These are phyloP conservation scores for Prunus kanzakura DNA, from an alignment of 306 rosid genomes.

Conservation along the genomic window DNA sequence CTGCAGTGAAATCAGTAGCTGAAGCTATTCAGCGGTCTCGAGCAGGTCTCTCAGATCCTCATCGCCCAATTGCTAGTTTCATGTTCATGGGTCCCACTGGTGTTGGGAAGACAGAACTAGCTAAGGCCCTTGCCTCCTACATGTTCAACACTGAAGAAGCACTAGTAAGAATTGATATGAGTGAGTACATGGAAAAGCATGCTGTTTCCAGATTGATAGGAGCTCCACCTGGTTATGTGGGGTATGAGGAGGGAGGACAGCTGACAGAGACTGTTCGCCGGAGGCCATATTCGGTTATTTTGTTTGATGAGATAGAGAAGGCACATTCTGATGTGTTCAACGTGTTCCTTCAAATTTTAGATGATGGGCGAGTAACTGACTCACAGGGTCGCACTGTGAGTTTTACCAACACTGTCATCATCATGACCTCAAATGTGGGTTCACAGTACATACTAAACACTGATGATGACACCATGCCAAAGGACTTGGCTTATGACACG, in stretches of 20 bases:
- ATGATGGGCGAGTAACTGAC: slow-evolving; percentile 93
- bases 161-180: slow-evolving; percentile 95
- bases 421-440: slow-evolving; percentile 98
- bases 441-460: slow-evolving; percentile 85
- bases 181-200: slow-evolving; percentile 98
- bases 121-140: slow-evolving; percentile 93
- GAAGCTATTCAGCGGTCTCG: slow-evolving; percentile 95
- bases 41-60: slow-evolving; percentile 97
- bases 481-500: slow-evolving; percentile 64
- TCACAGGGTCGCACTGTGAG: slow-evolving; percentile 94
- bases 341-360: slow-evolving; percentile 92
- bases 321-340: slow-evolving; percentile 90
- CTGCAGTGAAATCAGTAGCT: slow-evolving; percentile 89
- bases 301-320: slow-evolving; percentile 97
- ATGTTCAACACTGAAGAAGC: slow-evolving; percentile 97
- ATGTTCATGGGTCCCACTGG: slow-evolving; percentile 99
- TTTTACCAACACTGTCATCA: slow-evolving; percentile 87
- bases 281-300: slow-evolving; percentile 87
- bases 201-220: slow-evolving; percentile 92
- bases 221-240: slow-evolving; percentile 98
- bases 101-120: slow-evolving; percentile 96
- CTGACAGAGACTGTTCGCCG: slow-evolving; percentile 88
- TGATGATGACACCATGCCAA: slow-evolving; percentile 56
- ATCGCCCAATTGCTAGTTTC: slow-evolving; percentile 95
- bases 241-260: slow-evolving; percentile 98